These are phyloP conservation scores for Pestalotiopsis sp. DNA, from an alignment of 2,329 filamentous ascomycete species.

Conservation along the genomic window DNA sequence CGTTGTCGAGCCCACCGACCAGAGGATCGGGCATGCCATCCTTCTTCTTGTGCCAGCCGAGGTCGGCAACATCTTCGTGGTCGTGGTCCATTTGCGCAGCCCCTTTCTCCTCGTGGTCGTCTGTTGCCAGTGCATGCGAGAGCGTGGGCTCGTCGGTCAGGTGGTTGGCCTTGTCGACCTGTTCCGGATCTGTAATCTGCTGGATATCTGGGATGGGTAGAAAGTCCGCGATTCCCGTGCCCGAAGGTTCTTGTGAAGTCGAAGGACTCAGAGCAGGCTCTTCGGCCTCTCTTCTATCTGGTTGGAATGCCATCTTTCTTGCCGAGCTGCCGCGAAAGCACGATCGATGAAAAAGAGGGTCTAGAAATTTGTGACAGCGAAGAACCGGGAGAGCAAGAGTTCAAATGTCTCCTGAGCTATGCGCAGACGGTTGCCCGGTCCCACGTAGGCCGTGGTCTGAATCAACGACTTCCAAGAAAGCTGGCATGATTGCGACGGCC, in stretches of 20 bases:
- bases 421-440: not conserved
- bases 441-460: not conserved
- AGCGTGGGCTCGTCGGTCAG: constrained; percentile 31
- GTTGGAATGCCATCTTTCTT: constrained; percentile 4
- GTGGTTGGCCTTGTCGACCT: not conserved
- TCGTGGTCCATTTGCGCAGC: constrained; percentile 47
- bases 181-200: constrained; percentile 1
- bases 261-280: not conserved
- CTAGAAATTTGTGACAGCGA: not conserved
- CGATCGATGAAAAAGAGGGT: not conserved
- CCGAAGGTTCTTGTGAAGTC: not conserved
- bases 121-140: constrained; percentile 44
- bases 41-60: constrained; percentile 69
- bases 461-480: constrained; percentile 1
- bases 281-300: not conserved
- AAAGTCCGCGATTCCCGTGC: constrained; percentile 2
- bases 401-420: not conserved
- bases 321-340: not conserved
- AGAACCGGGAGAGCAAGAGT: not conserved
- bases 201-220: constrained; percentile 6
- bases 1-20: constrained; percentile 68
- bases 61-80: constrained; percentile 55
- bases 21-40: constrained; percentile 58
- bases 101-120: constrained; percentile 43
- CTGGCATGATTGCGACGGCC: not conserved